Conservation (phyloP, 129 eudicot genomes). For the Ambrosia trifida region DNA sequence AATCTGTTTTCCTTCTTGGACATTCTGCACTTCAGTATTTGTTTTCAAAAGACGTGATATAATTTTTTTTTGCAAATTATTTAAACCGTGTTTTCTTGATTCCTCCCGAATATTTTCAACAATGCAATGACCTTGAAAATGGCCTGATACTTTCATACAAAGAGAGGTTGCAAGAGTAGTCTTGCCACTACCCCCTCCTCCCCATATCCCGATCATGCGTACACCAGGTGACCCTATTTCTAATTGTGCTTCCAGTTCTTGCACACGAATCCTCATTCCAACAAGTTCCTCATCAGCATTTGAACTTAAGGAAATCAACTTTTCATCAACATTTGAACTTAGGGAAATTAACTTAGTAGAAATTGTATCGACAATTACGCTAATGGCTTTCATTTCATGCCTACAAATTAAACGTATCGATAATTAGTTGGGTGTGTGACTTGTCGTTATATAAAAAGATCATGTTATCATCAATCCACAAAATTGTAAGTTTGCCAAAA, state of each 20-base stretch:
- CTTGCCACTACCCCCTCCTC: not conserved
- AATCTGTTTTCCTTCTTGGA: not conserved
- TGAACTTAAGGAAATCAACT: not conserved
- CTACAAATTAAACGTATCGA: not conserved
- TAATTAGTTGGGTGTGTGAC: not conserved
- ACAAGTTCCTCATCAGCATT: not conserved
- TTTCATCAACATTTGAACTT: not conserved
- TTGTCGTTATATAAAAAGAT: too few relatives aligned
- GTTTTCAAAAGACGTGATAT: not conserved
- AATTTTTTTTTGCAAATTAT: not conserved
- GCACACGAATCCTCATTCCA: not conserved
- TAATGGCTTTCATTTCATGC: constrained; percentile 5
- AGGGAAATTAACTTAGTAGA: not conserved
- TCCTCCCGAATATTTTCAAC: not conserved
- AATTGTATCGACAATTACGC: not conserved
- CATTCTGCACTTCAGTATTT: not conserved
- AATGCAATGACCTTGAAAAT: constrained; percentile 14
- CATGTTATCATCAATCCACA: not conserved
- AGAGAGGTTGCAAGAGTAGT: constrained; percentile 1
- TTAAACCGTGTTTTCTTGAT: not conserved
- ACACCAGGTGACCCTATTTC: not conserved
- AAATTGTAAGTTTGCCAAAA: not conserved
- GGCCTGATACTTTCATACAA: not conserved
- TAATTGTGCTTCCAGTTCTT: not conserved
- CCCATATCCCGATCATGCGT: constrained; percentile 19